A percentile compares a stretch with the other conserved stretches of the same genome.
phyloP scores from a whole-genome alignment of 2,329 filamentous ascomycete genomes.

The Venturia effusa region DNA sequence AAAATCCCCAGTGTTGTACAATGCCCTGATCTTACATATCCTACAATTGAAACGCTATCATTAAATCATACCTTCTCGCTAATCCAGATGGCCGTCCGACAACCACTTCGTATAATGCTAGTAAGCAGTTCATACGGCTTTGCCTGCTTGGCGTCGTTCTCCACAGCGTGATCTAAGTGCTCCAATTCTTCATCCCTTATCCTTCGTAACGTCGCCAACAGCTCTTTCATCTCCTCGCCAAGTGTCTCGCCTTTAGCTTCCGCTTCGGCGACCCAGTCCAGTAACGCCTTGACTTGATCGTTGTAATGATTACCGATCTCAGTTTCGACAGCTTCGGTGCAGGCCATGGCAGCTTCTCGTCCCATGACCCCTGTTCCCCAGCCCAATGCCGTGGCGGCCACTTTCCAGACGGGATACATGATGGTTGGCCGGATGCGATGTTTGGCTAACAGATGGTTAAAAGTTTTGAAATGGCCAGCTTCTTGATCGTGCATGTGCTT shows the following conservation, averaged over 20 bases:
- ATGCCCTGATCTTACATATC: conserved; percentile 2
- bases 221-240: conserved; percentile 61
- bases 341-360: conserved; percentile 93
- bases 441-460: conserved; percentile 70
- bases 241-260: conserved; percentile 68
- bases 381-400: conserved; percentile 68
- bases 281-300: conserved; percentile 68
- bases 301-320: conserved; percentile 97
- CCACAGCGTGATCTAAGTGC: conserved; percentile 89
- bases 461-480: conserved; percentile 72
- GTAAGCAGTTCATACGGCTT: conserved; percentile 83
- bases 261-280: conserved; percentile 72
- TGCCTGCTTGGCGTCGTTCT: conserved; percentile 84
- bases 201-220: conserved; percentile 64
- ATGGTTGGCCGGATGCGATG: conserved; percentile 88
- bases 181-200: conserved; percentile 95
- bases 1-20: background rate
- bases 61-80: conserved; percentile 54
- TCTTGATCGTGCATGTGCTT: conserved; percentile 98
- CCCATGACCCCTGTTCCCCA: conserved; percentile 87
- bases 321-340: conserved; percentile 95
- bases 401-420: conserved; percentile 83
- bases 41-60: background rate
- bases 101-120: conserved; percentile 78
- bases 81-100: conserved; percentile 84